These are phyloP conservation scores for Pistacia atlantica DNA, from an alignment of 345 rosid genomes.

Conservation along the genomic window DNA sequence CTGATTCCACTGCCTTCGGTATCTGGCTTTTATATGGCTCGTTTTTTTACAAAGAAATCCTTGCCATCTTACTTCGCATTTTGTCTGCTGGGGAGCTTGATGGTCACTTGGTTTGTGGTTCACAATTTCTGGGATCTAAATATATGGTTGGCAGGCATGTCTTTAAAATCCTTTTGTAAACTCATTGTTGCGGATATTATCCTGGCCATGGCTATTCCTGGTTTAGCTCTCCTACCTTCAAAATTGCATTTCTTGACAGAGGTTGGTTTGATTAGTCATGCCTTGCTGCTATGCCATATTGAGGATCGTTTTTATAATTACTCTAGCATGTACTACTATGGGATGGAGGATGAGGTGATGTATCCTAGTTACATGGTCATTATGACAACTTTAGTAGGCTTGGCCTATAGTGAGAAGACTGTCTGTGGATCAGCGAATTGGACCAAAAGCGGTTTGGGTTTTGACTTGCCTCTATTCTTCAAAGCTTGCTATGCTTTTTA, in stretches of 20 bases:
- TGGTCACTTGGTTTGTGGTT: conserved; percentile 88
- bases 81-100: conserved; percentile 90
- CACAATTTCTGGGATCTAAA: conserved; percentile 98
- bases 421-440: conserved; percentile 70
- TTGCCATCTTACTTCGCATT: conserved; percentile 88
- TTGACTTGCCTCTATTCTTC: conserved; percentile 89
- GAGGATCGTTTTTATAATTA: conserved; percentile 90
- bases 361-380: conserved; percentile 99
- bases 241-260: conserved; percentile 78
- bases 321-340: conserved; percentile 85
- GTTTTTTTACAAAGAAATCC: conserved; percentile 88
- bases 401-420: conserved; percentile 87
- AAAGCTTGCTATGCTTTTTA: conserved; percentile 89
- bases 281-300: conserved; percentile 74
- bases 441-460: conserved; percentile 87
- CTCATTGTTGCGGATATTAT: conserved; percentile 77
- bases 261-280: conserved; percentile 76
- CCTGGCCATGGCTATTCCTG: conserved; percentile 89
- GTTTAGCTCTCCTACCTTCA: conserved; percentile 87
- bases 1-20: conserved; percentile 84
- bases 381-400: conserved; percentile 76
- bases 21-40: conserved; percentile 93
- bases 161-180: conserved; percentile 88
- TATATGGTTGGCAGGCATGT: conserved; percentile 99
- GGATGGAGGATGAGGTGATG: conserved; percentile 95